phyloP scores from a whole-genome alignment of 352 stramenopile genomes.

The Globisporangium solare region DNA sequence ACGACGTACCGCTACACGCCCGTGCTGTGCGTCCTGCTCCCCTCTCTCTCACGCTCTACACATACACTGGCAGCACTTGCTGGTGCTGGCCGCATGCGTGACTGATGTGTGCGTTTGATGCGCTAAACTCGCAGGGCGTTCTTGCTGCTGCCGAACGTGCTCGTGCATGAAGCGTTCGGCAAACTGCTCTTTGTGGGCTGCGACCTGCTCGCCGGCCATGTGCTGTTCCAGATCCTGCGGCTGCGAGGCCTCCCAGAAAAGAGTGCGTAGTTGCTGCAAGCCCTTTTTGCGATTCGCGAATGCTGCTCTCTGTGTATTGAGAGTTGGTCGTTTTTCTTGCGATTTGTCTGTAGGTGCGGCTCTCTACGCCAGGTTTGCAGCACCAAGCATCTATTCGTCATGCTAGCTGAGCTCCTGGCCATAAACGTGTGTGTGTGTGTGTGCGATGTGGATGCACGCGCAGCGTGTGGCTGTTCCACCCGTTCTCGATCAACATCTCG shows the following conservation, averaged over 20 bases:
- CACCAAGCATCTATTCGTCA: background rate
- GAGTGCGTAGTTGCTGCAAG: slow-evolving; percentile 20
- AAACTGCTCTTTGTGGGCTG: slow-evolving; percentile 96
- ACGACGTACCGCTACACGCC: slow-evolving; percentile 99
- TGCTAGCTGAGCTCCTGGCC: no score
- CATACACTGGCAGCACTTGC: background rate
- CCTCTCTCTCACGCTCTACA: no score
- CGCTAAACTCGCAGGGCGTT: slow-evolving; percentile 36
- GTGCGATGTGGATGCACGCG: background rate
- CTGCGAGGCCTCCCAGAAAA: slow-evolving; percentile 48
- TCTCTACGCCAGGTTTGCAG: slow-evolving; percentile 48
- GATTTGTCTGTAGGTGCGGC: slow-evolving; percentile 42
- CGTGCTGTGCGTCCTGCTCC: slow-evolving; percentile 69
- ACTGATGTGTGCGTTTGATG: background rate
- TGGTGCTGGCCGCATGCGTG: background rate
- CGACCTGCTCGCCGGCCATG: slow-evolving; percentile 91
- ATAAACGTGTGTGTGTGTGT: no score
- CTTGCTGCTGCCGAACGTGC: slow-evolving; percentile 72
- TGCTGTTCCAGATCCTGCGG: slow-evolving; percentile 86
- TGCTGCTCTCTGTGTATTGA: slow-evolving; percentile 1
- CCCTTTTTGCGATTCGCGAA: background rate
- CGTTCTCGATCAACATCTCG: slow-evolving; percentile 98
- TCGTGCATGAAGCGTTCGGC: slow-evolving; percentile 76
- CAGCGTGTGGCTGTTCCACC: slow-evolving; percentile 96
- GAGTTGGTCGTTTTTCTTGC: background rate